These are phyloP conservation scores for Spatholobus suberectus DNA, from an alignment of 306 rosid genomes.

Conservation along the genomic window DNA sequence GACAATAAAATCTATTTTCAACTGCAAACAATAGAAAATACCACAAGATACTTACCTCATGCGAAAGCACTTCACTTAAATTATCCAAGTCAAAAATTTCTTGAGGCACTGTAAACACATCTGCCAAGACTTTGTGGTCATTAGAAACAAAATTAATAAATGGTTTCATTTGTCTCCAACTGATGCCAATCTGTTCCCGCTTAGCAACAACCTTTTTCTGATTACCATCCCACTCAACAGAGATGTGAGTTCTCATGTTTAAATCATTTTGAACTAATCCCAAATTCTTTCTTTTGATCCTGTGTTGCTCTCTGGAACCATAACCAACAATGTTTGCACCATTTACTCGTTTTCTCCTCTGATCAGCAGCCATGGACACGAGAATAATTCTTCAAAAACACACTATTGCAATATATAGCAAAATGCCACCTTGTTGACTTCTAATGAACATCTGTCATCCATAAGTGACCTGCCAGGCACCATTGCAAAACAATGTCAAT, in stretches of 20 bases:
- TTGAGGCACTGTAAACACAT: constrained; percentile 67
- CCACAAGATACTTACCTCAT: constrained; percentile 64
- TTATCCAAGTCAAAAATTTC: constrained; percentile 76
- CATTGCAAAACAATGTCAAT: constrained; percentile 21
- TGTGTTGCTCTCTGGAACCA: constrained; percentile 72
- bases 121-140: constrained; percentile 67
- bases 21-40: constrained; percentile 31
- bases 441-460: constrained; percentile 34
- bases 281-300: constrained; percentile 61
- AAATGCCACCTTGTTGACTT: constrained; percentile 39
- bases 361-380: constrained; percentile 87
- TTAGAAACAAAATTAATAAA: constrained; percentile 49
- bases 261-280: constrained; percentile 62
- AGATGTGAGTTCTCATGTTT: constrained; percentile 65
- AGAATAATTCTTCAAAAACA: constrained; percentile 38
- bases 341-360: constrained; percentile 79
- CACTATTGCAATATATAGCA: constrained; percentile 39
- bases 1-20: too few relatives aligned
- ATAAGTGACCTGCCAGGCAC: constrained; percentile 46
- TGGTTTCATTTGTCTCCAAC: constrained; percentile 73
- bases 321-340: constrained; percentile 59
- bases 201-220: constrained; percentile 82
- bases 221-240: constrained; percentile 86
- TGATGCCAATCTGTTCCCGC: constrained; percentile 84
- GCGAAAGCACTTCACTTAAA: constrained; percentile 74